Base-by-base conservation (phyloP, 768 basidiomycete species). In the Xerocomellus chrysenteron region DNA sequence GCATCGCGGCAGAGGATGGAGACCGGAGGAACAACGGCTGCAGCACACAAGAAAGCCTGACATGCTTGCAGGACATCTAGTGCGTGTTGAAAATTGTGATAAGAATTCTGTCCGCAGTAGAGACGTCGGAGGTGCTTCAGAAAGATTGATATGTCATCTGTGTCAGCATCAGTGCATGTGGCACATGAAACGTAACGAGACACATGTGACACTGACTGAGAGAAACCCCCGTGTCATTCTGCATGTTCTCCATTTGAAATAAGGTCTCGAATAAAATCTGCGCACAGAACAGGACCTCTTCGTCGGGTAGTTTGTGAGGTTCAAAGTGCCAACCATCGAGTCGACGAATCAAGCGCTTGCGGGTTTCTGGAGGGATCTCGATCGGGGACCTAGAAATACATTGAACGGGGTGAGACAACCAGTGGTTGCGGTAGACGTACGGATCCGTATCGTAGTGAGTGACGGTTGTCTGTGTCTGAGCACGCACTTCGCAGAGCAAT, bases 21-120 rank as follows among this genome's bases (percentile, higher is more conserved):
- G 10, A 91, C 78, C 2, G 90, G 83, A 3, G 97, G 97, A 0
- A 94, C 90, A 68, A 90, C 81, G 32, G 86, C 88, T 16, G 90
- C 88, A 30, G 84, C 79, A 45, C 80, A 81, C 26, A 99, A 78
- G 75, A 94, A 98, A 21, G 83, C 84, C 65, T 97, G 93, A 5
- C 86, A 84, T 0, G 95, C 94, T 68, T 99, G 97, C 21, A 98
- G 81, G 16, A 98, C 97, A 71, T 99, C 97, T 42, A 97, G 78
- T 1, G 95, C 97, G 73, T 99, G 97, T 58, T 92, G 86, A 69
- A 96, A 98, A 68, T 98, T 99, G 79, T 99, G 97, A 72, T 99
- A 99, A 28, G 90, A 88, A 74, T 98, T 98, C 55, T 87, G 85
- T 50, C 83, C 80, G 58, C 94, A 89, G 71, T 99, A 99, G 49